phyloP scores from a whole-genome alignment of 257 asterid species.

The Perilla frutescens region DNA sequence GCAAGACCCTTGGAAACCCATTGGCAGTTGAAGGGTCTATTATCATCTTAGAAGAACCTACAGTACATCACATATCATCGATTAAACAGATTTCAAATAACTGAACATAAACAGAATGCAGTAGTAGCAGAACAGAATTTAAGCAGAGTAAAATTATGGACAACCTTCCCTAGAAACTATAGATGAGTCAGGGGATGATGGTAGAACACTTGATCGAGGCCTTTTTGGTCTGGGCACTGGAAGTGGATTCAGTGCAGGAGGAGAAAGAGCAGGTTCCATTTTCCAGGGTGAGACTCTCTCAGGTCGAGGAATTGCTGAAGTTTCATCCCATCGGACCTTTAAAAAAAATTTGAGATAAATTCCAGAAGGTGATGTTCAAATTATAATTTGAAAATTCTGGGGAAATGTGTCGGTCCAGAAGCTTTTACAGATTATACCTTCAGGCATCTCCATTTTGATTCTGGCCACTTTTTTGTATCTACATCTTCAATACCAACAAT shows the following conservation, averaged over 20 bases:
- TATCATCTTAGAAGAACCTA: conserved; percentile 70
- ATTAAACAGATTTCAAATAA: conserved; percentile 19
- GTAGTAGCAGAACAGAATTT: conserved; percentile 2
- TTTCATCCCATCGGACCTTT: conserved; percentile 98
- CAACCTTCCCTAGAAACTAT: conserved; percentile 87
- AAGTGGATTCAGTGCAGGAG: conserved; percentile 85
- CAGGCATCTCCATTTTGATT: conserved; percentile 94
- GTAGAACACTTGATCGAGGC: conserved; percentile 70
- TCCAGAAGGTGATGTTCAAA: conserved; percentile 25
- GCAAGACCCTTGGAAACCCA: conserved; percentile 89
- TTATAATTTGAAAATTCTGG: not conserved
- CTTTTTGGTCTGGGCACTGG: conserved; percentile 78
- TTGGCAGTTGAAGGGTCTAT: conserved; percentile 73
- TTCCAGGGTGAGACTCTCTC: conserved; percentile 98
- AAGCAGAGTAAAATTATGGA: conserved; percentile 16
- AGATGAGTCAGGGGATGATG: conserved; percentile 83
- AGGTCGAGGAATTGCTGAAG: conserved; percentile 80
- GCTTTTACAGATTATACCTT: conserved; percentile 55
- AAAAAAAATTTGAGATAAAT: conserved; percentile 8
- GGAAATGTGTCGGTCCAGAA: not conserved
- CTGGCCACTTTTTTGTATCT: conserved; percentile 76
- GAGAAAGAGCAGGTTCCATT: conserved; percentile 86
- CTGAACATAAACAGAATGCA: conserved; percentile 26
- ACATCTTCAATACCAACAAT: conserved; percentile 86
- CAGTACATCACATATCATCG: conserved; percentile 15